These are phyloP conservation scores for Candida germanica DNA, from an alignment of 805 yeast species.

Conservation along the genomic window DNA sequence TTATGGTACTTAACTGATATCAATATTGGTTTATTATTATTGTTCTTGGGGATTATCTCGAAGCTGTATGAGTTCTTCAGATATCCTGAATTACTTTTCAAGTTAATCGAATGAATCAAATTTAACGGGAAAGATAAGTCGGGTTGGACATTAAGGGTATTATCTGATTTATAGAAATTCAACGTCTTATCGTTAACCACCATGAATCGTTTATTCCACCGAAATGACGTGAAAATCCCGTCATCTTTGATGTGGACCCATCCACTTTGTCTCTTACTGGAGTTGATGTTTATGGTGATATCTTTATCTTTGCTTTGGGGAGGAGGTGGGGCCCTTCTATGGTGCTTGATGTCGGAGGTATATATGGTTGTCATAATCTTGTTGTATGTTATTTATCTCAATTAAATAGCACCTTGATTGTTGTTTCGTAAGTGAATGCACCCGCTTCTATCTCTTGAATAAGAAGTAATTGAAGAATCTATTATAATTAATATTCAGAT, in stretches of 20 bases:
- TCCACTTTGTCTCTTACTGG: conserved; percentile 51
- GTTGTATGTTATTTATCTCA: too few species aligned
- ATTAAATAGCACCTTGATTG: too few species aligned
- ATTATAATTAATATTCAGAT: too few species aligned
- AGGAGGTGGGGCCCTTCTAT: conserved; percentile 46
- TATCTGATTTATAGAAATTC: conserved; percentile 71
- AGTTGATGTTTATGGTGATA: conserved; percentile 13
- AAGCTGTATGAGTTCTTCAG: conserved; percentile 55
- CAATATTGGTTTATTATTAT: conserved; percentile 57
- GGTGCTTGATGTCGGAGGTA: conserved; percentile 39
- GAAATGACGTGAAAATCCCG: conserved; percentile 72
- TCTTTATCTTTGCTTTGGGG: conserved; percentile 17
- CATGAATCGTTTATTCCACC: conserved; percentile 90
- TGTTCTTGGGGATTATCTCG: conserved; percentile 62
- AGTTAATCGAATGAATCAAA: conserved; percentile 42
- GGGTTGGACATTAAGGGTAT: conserved; percentile 36
- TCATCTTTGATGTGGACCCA: conserved; percentile 94
- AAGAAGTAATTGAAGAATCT: too few species aligned
- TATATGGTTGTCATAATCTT: conserved; percentile 37
- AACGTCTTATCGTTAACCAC: conserved; percentile 72
- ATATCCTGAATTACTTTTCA: conserved; percentile 54
- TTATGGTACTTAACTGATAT: conserved; percentile 74
- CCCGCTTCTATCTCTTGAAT: too few species aligned
- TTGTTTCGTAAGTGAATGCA: too few species aligned
- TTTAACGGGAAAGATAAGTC: conserved; percentile 40